phyloP scores from a whole-genome alignment of 1,284 basidiomycete genomes.

The Anthracocystis panici-leucophaei region DNA sequence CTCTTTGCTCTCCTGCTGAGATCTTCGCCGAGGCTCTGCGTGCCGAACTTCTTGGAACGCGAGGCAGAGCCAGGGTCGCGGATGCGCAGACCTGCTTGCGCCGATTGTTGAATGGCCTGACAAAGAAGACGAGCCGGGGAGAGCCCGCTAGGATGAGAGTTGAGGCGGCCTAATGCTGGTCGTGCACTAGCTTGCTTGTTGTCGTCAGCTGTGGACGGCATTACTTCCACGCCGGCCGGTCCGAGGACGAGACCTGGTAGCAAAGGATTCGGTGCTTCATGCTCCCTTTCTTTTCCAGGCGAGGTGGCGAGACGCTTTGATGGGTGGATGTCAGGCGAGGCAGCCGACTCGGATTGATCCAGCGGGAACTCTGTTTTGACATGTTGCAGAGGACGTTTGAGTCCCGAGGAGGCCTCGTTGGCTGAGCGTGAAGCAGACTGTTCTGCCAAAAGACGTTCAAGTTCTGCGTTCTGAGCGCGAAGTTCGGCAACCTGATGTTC shows the following conservation, averaged over 20 bases:
- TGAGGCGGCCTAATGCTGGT: conserved; percentile 31
- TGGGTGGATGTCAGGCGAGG: conserved; percentile 22
- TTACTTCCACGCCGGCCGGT: conserved; percentile 30
- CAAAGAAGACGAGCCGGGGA: conserved; percentile 50
- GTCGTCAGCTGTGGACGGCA: conserved; percentile 9
- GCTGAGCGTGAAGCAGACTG: conserved; percentile 11
- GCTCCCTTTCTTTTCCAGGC: conserved; percentile 7
- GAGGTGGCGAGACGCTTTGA: conserved; percentile 28
- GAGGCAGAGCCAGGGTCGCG: conserved; percentile 38
- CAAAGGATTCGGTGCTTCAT: conserved; percentile 1
- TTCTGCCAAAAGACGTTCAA: conserved; percentile 26
- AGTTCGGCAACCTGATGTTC: conserved; percentile 46
- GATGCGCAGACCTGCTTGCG: conserved; percentile 40
- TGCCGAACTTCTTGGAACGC: conserved; percentile 10
- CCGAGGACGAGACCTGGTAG: conserved; percentile 38
- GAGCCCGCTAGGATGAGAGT: conserved; percentile 48
- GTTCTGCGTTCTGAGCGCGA: conserved; percentile 42
- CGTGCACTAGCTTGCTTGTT: neutral
- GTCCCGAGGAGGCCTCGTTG: conserved; percentile 4
- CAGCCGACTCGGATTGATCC: conserved; percentile 20
- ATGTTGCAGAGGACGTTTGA: conserved; percentile 39
- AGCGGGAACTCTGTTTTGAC: conserved; percentile 36
- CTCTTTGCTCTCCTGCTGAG: conserved; percentile 22
- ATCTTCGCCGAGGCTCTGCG: conserved; percentile 34
- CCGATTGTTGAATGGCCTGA: conserved; percentile 53